Percentiles rank a stretch among this genome's conserved stretches.
phyloP scores from a whole-genome alignment of 176 grass and related monocot species.

The Juncus effusus region DNA sequence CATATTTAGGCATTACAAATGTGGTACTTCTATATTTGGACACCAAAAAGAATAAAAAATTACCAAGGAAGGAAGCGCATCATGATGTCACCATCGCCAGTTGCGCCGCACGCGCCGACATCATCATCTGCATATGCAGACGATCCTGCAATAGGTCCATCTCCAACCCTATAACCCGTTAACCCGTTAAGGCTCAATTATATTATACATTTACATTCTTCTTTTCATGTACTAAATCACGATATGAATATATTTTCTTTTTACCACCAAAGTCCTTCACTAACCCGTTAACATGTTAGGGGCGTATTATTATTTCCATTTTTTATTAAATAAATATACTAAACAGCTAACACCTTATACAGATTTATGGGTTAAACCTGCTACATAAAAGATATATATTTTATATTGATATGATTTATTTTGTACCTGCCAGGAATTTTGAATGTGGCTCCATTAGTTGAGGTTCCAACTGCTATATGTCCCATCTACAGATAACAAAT shows the following conservation, averaged over 20 bases:
- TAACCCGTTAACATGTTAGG: too few species aligned
- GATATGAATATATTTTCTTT: too few species aligned
- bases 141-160: slow-evolving; percentile 84
- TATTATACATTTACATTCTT: neutral
- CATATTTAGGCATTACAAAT: too few species aligned
- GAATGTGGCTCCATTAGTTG: slow-evolving; percentile 89
- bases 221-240: too few species aligned
- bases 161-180: slow-evolving; percentile 70
- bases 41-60: neutral
- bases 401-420: slow-evolving; percentile 1
- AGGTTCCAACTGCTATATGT: slow-evolving; percentile 79
- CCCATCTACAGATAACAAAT: slow-evolving; percentile 53
- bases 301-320: too few species aligned
- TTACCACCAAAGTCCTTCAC: too few species aligned
- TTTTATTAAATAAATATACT: too few species aligned
- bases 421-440: slow-evolving; percentile 88
- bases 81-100: slow-evolving; percentile 96
- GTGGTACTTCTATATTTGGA: too few species aligned
- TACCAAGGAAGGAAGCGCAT: slow-evolving; percentile 98
- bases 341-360: too few species aligned
- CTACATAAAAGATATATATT: too few species aligned
- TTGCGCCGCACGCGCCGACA: slow-evolving; percentile 82
- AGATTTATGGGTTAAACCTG: too few species aligned
- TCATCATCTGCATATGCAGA: slow-evolving; percentile 85
- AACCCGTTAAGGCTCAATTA: slow-evolving; percentile 12